A percentile compares a stretch with the other conserved stretches of the same genome.
Evolutionary conservation across 2,329 filamentous ascomycete species (phyloP).

Genomic region (Colletotrichum gloeosporioides): DNA sequence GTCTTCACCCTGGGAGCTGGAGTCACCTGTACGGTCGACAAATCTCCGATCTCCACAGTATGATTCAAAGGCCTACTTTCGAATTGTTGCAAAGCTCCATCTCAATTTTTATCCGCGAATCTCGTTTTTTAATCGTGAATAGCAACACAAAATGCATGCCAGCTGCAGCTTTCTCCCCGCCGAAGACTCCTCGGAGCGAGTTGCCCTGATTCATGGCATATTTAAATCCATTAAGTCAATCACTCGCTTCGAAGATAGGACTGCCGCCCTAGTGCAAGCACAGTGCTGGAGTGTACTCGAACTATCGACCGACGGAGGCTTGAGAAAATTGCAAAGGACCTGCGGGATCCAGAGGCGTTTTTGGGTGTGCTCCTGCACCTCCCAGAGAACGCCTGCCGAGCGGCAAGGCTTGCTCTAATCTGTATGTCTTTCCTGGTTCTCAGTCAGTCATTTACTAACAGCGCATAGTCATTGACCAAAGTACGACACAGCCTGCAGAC

Average conservation of each 20-base stretch:
- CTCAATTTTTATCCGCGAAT: background rate
- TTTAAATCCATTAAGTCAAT: accelerated
- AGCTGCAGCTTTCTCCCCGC: background rate
- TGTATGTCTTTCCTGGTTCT: background rate
- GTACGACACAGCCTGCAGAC: accelerated
- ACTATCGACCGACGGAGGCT: background rate
- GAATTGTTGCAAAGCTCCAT: background rate
- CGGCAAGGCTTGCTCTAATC: background rate
- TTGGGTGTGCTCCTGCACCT: accelerated
- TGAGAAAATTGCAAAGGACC: background rate
- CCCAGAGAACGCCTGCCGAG: background rate
- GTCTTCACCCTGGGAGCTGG: too few species aligned
- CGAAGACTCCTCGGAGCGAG: background rate
- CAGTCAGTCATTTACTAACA: background rate
- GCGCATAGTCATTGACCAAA: background rate
- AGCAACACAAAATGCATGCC: background rate
- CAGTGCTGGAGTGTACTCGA: background rate
- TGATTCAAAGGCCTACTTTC: too few species aligned
- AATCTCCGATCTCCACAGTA: too few species aligned
- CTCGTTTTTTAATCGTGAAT: accelerated
- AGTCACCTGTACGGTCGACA: too few species aligned
- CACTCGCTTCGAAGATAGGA: background rate
- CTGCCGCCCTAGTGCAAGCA: background rate
- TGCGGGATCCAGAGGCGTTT: background rate
- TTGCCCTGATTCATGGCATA: background rate